These are phyloP conservation scores for Fusarium goolgardi DNA, from an alignment of 2,329 filamentous ascomycete genomes.

Conservation along the genomic window DNA sequence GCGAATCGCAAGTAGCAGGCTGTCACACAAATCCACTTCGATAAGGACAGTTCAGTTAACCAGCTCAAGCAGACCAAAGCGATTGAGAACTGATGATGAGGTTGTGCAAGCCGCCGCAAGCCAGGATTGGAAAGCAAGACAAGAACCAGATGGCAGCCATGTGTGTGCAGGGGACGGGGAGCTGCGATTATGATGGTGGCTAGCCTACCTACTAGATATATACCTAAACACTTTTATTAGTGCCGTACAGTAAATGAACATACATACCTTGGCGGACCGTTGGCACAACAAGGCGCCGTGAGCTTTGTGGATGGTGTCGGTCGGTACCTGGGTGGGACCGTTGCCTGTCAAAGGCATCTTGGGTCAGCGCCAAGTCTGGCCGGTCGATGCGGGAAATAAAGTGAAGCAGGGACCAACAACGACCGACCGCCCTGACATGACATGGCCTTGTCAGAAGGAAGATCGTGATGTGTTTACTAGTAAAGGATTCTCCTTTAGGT, in stretches of 20 bases:
- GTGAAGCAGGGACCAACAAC: slow-evolving; percentile 31
- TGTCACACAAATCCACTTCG: slow-evolving; percentile 7
- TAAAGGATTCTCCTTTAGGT: background rate
- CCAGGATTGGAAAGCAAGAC: slow-evolving; percentile 33
- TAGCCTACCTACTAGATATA: background rate
- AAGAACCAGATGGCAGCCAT: slow-evolving; percentile 36
- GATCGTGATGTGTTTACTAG: background rate
- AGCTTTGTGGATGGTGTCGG: slow-evolving; percentile 27
- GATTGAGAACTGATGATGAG: slow-evolving; percentile 20
- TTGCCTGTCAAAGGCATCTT: slow-evolving; percentile 43
- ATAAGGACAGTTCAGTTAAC: background rate
- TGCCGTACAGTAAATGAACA: slow-evolving; percentile 10
- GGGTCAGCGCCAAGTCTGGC: slow-evolving; percentile 42
- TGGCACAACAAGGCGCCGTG: slow-evolving; percentile 36
- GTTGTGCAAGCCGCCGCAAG: slow-evolving; percentile 28
- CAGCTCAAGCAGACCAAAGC: slow-evolving; percentile 1
- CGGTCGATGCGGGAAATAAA: slow-evolving; percentile 35
- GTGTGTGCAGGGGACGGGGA: slow-evolving; percentile 37
- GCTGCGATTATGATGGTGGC: slow-evolving; percentile 34
- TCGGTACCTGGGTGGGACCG: slow-evolving; percentile 40
- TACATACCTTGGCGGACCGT: slow-evolving; percentile 30
- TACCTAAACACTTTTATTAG: slow-evolving; percentile 2
- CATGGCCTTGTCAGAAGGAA: slow-evolving; percentile 2
- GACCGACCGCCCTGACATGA: slow-evolving; percentile 11
- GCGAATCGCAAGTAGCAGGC: slow-evolving; percentile 11